Evolutionary conservation across 2,329 filamentous ascomycete species (phyloP), one percentile per base, ranked within the genome.

Genomic region (Myriosclerotinia duriaeana): DNA sequence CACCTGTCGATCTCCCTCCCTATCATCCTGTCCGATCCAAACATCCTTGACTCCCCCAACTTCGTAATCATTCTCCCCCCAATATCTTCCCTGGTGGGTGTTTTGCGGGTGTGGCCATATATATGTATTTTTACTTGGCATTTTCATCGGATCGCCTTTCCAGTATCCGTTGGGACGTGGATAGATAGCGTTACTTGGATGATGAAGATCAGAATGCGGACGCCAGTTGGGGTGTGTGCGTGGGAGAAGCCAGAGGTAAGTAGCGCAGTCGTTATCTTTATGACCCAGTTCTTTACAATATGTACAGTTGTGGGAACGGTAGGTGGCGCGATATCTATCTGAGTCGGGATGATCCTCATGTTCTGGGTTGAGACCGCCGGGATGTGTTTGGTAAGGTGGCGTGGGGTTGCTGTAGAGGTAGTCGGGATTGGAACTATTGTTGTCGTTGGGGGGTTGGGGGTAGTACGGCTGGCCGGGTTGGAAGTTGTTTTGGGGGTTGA

Each of bases 91-190:
- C 8, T 46, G 50, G 0, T 22, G 26, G 7, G 20, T 11, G 15
- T 64, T 64, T 2, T 17, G 36, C 20, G 50, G 50, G 20, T 64
- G 61, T 38, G 61, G 61, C 22, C 26, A 64, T 2, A 64, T 46
- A 5, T 42, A 34, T 15, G 50, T 17, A 17, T 55, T 55, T 2
- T 3, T 1, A 0, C 30, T 17, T 0, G 56, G 56, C 3, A 50
- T 38, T 11, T 7, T 3, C 20, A 6, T 36, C 1, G 44, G 7
- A 1, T 50, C 14, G 0, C 42, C 56, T 1, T 11, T 36, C 56
- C 56, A 60, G 9, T 30, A 14, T 8, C 20, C 20, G 20, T 42
- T 8, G 0, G 38, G 61, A 2, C 15, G 52, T 0, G 38, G 52
- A 4, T 17, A 12, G 0, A 44, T 3, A 0, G 26, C 1, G 17